Conservation (phyloP, 2,329 filamentous ascomycete genomes). For the Claviceps capensis region DNA sequence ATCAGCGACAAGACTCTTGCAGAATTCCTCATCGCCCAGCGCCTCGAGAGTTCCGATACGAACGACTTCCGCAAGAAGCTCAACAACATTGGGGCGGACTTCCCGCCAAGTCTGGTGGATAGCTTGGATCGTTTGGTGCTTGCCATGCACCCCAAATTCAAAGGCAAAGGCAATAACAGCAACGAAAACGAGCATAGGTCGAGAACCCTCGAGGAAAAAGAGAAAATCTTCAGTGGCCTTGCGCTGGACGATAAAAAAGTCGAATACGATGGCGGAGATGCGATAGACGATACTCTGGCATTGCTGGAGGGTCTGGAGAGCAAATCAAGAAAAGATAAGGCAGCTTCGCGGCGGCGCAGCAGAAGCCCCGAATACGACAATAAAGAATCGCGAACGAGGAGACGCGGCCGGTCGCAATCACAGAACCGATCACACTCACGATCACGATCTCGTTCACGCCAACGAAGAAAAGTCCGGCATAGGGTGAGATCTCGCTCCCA, state of each 20-base stretch:
- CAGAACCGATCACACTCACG: conserved; percentile 25
- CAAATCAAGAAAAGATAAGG: conserved; percentile 40
- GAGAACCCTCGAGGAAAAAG: conserved; percentile 53
- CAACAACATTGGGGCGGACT: conserved; percentile 63
- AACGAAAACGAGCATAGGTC: conserved; percentile 27
- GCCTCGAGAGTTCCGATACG: conserved; percentile 57
- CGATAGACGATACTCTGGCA: conserved; percentile 85
- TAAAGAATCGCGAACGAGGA: conserved; percentile 26
- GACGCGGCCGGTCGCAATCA: conserved; percentile 23
- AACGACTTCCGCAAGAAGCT: conserved; percentile 65
- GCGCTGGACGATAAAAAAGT: conserved; percentile 66
- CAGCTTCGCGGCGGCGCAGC: conserved; percentile 38
- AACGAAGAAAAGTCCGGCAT: conserved; percentile 23
- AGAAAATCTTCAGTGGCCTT: conserved; percentile 80
- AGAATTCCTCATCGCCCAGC: conserved; percentile 89
- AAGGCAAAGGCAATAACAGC: conserved; percentile 33
- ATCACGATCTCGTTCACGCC: conserved; percentile 25
- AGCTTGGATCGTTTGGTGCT: conserved; percentile 81
- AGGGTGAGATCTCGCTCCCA: conserved; percentile 25
- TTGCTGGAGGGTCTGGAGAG: conserved; percentile 75
- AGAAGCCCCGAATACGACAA: conserved; percentile 40
- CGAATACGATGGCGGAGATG: conserved; percentile 35
- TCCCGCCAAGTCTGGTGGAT: conserved; percentile 75
- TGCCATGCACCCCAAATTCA: conserved; percentile 85
- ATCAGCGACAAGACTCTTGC: conserved; percentile 89